These are phyloP conservation scores for Taphrina pruni DNA, from an alignment of 1,139 yeast species.

Conservation along the genomic window DNA sequence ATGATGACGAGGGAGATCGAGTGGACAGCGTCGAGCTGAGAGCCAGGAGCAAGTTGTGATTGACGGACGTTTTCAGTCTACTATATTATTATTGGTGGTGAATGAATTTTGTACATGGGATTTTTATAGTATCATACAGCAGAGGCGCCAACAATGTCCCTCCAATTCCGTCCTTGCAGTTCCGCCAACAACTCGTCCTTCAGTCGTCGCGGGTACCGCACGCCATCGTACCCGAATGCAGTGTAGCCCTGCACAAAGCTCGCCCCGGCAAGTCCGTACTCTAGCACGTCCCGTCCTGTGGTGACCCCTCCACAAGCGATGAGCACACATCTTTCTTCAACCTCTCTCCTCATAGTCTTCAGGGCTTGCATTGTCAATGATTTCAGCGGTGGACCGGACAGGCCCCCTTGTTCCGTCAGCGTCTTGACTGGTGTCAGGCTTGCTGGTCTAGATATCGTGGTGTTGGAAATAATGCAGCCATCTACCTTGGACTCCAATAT, in stretches of 20 bases:
- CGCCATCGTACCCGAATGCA: conserved; percentile 90
- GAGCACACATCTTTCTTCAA: conserved; percentile 58
- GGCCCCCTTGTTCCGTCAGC: conserved; percentile 73
- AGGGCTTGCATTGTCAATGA: conserved; percentile 77
- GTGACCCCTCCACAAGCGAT: conserved; percentile 96
- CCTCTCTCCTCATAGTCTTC: conserved; percentile 66
- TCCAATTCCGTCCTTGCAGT: conserved; percentile 81
- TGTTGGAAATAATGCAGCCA: conserved; percentile 90
- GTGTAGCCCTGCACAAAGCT: conserved; percentile 84
- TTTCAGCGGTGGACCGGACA: conserved; percentile 90
- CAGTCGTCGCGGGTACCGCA: conserved; percentile 79
- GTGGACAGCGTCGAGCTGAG: conserved; percentile 10
- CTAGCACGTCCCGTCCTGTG: conserved; percentile 82
- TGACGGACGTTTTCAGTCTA: not conserved
- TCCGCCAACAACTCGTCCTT: conserved; percentile 75
- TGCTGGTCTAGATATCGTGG: conserved; percentile 72
- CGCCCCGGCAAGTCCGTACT: conserved; percentile 94
- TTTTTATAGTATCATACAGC: not conserved
- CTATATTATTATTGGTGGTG: too few species aligned
- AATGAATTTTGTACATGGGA: not conserved
- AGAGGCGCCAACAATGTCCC: conserved; percentile 59
- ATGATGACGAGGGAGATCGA: conserved; percentile 32
- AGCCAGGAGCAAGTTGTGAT: conserved; percentile 3
- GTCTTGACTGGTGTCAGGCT: conserved; percentile 54
- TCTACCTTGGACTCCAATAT: conserved; percentile 80